phyloP scores from a whole-genome alignment of 1,284 basidiomycete species.

The Heliocybe sulcata region DNA sequence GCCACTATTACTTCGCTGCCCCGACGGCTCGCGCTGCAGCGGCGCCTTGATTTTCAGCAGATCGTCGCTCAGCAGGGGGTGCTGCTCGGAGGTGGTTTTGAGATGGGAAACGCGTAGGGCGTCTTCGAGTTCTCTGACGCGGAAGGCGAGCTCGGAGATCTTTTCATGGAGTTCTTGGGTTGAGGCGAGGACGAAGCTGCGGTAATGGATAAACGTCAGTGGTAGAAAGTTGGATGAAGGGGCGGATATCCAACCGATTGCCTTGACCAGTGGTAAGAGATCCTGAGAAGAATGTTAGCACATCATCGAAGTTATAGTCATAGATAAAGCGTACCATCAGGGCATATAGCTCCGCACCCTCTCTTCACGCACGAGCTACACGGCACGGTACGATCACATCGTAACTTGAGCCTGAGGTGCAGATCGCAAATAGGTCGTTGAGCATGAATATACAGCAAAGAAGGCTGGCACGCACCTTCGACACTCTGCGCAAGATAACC shows the following conservation, averaged over 20 bases:
- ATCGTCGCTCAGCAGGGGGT: slow-evolving; percentile 63
- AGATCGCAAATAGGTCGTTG: neutral
- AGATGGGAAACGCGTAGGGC: slow-evolving; percentile 53
- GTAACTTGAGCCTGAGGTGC: slow-evolving; percentile 53
- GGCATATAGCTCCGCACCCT: slow-evolving; percentile 69
- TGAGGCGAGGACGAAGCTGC: slow-evolving; percentile 72
- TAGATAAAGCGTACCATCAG: slow-evolving; percentile 32
- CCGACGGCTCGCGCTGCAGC: slow-evolving; percentile 47
- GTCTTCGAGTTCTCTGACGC: slow-evolving; percentile 75
- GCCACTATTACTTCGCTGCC: slow-evolving; percentile 10
- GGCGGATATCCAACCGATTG: slow-evolving; percentile 47
- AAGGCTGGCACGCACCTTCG: slow-evolving; percentile 47
- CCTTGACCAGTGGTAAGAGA: slow-evolving; percentile 75
- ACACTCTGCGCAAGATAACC: slow-evolving; percentile 72
- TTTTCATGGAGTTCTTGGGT: slow-evolving; percentile 80
- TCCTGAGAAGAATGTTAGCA: slow-evolving; percentile 27
- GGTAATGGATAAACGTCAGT: neutral
- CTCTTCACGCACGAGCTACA: slow-evolving; percentile 61
- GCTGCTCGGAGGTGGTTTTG: slow-evolving; percentile 49
- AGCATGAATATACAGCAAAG: neutral
- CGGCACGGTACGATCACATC: slow-evolving; percentile 65
- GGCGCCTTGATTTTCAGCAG: slow-evolving; percentile 67
- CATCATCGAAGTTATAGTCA: neutral
- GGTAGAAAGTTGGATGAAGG: slow-evolving; percentile 8
- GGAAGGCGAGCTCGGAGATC: slow-evolving; percentile 64